Percentiles rank a stretch among this genome's conserved stretches.
Evolutionary conservation across 169 alveolate genomes (phyloP).

Genomic region (Plasmodium gallinaceum): DNA sequence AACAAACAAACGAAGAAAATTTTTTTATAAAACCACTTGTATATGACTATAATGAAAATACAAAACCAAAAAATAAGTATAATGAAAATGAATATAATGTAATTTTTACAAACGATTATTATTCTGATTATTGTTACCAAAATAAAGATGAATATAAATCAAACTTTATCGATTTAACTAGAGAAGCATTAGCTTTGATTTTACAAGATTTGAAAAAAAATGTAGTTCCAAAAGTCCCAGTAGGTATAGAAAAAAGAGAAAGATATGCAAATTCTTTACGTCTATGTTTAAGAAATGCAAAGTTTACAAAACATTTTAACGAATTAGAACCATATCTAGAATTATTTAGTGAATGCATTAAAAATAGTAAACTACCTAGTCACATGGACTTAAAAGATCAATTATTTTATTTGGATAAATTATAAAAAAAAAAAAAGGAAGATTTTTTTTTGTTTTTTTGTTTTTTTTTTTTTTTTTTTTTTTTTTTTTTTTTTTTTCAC

Average conservation of each 20-base stretch:
- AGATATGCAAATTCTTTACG: constrained; percentile 63
- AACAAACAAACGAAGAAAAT: constrained; percentile 35
- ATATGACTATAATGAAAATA: constrained; percentile 32
- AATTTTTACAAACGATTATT: constrained; percentile 47
- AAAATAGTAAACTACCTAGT: constrained; percentile 51
- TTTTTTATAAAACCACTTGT: constrained; percentile 13
- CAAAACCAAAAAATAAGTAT: constrained; percentile 13
- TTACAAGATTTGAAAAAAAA: constrained; percentile 64
- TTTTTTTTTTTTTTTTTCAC: too few species aligned
- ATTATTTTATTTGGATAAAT: constrained; percentile 53
- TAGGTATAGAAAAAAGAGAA: constrained; percentile 70
- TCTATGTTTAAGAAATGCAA: constrained; percentile 65
- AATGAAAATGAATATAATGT: constrained; percentile 29
- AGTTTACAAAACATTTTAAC: constrained; percentile 41
- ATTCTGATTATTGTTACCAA: constrained; percentile 31
- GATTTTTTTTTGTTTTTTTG: not conserved
- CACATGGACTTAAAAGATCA: constrained; percentile 62
- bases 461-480: not conserved
- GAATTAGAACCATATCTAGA: constrained; percentile 71
- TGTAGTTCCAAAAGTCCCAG: constrained; percentile 67
- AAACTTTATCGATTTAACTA: constrained; percentile 63
- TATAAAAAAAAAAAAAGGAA: constrained; percentile 6
- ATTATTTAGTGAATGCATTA: constrained; percentile 68
- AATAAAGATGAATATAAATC: constrained; percentile 46
- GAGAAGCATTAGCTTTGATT: constrained; percentile 65